These are phyloP conservation scores for Allomyces macrogynus DNA, from an alignment of 192 early-diverging fungal species.

Conservation along the genomic window DNA sequence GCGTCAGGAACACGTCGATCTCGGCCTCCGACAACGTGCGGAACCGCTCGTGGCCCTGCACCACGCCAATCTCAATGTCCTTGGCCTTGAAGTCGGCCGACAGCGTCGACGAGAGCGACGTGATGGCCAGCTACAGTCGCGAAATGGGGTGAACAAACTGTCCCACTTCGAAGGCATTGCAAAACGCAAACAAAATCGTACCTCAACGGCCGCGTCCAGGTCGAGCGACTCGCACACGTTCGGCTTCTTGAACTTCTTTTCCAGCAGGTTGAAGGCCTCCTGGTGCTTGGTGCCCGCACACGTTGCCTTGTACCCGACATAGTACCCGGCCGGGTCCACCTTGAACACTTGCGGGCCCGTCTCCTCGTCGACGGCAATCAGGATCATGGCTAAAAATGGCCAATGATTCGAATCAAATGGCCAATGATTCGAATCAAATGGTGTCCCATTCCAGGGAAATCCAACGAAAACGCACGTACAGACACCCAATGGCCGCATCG, in stretches of 20 bases:
- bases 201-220: constrained; percentile 80
- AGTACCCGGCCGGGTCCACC: constrained; percentile 95
- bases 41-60: constrained; percentile 59
- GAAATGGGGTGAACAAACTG: background rate
- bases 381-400: constrained; percentile 87
- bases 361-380: constrained; percentile 93
- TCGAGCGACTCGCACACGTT: constrained; percentile 31
- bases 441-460: no score
- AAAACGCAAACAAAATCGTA: constrained; percentile 11
- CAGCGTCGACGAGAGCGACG: constrained; percentile 74
- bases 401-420: no score
- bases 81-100: constrained; percentile 85
- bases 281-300: constrained; percentile 86
- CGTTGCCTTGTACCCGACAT: constrained; percentile 90
- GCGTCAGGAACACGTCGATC: constrained; percentile 73
- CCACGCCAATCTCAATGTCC: constrained; percentile 90
- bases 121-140: constrained; percentile 60
- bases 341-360: constrained; percentile 94
- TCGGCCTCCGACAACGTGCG: constrained; percentile 49
- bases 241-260: constrained; percentile 94
- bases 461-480: constrained; percentile 31
- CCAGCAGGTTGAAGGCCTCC: constrained; percentile 86
- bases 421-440: background rate
- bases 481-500: constrained; percentile 91
- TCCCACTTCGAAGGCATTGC: background rate